Conservation (phyloP, 2,329 filamentous ascomycete genomes). For the Arthroderma sp. region DNA sequence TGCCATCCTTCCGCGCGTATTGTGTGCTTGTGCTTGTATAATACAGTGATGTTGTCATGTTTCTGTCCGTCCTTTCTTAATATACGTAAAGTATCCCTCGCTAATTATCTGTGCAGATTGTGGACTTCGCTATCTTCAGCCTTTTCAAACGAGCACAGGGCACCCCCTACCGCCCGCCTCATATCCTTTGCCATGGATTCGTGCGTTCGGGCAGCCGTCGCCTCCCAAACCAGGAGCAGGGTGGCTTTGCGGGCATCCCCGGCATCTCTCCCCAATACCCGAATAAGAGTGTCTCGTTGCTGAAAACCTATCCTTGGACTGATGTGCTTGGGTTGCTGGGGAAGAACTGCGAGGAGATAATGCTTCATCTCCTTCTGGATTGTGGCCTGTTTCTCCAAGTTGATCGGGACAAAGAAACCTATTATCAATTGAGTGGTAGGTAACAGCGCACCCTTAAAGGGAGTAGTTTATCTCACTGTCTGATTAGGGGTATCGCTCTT, state of each 20-base stretch:
- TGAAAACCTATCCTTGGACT: slow-evolving; percentile 64
- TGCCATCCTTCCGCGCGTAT: not conserved
- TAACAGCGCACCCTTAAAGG: not conserved
- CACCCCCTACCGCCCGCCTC: slow-evolving; percentile 44
- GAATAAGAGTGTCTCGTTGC: slow-evolving; percentile 55
- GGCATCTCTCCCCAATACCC: slow-evolving; percentile 51
- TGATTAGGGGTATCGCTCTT: slow-evolving; percentile 4
- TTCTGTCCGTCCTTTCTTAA: not conserved
- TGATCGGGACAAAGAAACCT: slow-evolving; percentile 48
- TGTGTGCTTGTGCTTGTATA: not conserved
- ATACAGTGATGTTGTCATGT: not conserved
- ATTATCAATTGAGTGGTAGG: slow-evolving; percentile 66
- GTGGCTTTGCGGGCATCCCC: slow-evolving; percentile 41
- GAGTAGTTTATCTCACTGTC: not conserved
- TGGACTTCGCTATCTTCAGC: slow-evolving; percentile 65
- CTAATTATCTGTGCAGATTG: slow-evolving; percentile 40
- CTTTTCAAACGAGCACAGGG: slow-evolving; percentile 51
- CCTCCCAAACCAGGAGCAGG: slow-evolving; percentile 18
- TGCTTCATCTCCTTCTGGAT: slow-evolving; percentile 64
- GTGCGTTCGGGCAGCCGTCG: slow-evolving; percentile 35
- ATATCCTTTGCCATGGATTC: slow-evolving; percentile 76
- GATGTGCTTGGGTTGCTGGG: slow-evolving; percentile 63
- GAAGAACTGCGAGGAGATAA: slow-evolving; percentile 58
- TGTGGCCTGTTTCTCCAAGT: slow-evolving; percentile 62
- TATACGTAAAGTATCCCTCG: not conserved